Evolutionary conservation across 306 rosid species (phyloP), one percentile per base, ranked within the genome.

Genomic region (Sphenostylis stenocarpa): DNA sequence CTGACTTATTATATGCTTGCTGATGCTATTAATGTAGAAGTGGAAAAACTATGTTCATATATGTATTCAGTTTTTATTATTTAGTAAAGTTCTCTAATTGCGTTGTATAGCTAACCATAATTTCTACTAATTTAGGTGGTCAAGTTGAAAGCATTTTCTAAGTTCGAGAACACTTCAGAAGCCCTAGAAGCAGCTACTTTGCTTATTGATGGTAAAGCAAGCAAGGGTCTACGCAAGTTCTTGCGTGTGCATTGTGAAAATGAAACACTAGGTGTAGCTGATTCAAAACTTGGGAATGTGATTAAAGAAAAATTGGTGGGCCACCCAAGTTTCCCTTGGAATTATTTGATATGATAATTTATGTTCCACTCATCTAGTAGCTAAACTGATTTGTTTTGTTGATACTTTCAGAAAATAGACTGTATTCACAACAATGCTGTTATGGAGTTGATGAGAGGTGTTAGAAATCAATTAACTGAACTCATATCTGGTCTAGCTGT

Each of bases 361-460:
- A 19, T 6, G 2, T 62, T 47, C 39, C 20, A 8, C 61, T 15
- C n/a, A 8, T 48, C 47, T 60, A 20, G 28, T 65, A 39, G 17
- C 67, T 38, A 52, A 51, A 2, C 53, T 61, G 9, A 19, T 29
- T 12, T 31, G 56, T 23, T 44, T 56, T 36, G 41, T 36, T 31
- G n/a, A 73, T 10, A 71, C 19, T 70, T 86, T 84, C 92, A 95
- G 99, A 80, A 91, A 91, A 90, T 95, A 9, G 94, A 95, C 1
- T 92, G 99, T 56, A 65, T 95, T 52, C 99, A 92, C 87, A 90
- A 87, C 86, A 85, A 75, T 78, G 81, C 83, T 61, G 91, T 95
- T 26, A 95, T 95, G 99, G 99, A 92, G 82, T 86, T 95, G 86
- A 89, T 92, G 86, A 88, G 98, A 82, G 99, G 99, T 26, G 84